Evolutionary conservation across 2,329 filamentous ascomycete genomes (phyloP).

Genomic region (Metarhizium humberi): DNA sequence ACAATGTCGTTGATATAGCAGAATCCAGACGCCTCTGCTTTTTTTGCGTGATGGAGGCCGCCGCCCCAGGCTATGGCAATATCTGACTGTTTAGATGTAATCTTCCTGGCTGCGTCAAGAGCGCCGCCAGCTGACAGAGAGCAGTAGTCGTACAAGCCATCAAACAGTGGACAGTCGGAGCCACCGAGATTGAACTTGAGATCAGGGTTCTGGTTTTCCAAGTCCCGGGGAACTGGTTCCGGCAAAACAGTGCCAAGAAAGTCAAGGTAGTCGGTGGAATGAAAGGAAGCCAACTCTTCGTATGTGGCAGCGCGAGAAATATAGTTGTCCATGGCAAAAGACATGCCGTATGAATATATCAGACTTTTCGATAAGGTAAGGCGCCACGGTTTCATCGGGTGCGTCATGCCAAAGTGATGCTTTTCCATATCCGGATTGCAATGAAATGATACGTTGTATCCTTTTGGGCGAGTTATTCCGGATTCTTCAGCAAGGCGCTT

Average conservation of each 20-base stretch:
- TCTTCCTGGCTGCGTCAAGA: slow-evolving; percentile 81
- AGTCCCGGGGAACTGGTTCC: slow-evolving; percentile 52
- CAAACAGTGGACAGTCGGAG: slow-evolving; percentile 93
- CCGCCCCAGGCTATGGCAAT: slow-evolving; percentile 98
- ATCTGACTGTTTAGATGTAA: slow-evolving; percentile 78
- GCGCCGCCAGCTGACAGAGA: slow-evolving; percentile 87
- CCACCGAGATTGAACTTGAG: slow-evolving; percentile 77
- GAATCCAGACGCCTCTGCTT: slow-evolving; percentile 86
- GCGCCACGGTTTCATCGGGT: slow-evolving; percentile 99
- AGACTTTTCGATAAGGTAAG: slow-evolving; percentile 91
- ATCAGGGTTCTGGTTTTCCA: slow-evolving; percentile 54
- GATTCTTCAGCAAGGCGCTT: slow-evolving; percentile 48
- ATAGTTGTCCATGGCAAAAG: slow-evolving; percentile 94
- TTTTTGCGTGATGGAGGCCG: slow-evolving; percentile 92
- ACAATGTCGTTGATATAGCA: slow-evolving; percentile 99
- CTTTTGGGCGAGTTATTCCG: slow-evolving; percentile 70
- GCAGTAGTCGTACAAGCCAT: slow-evolving; percentile 91
- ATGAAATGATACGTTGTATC: slow-evolving; percentile 90
- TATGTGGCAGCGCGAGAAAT: slow-evolving; percentile 74
- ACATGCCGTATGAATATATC: slow-evolving; percentile 90
- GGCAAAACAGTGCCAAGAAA: slow-evolving; percentile 70
- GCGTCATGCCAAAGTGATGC: slow-evolving; percentile 92
- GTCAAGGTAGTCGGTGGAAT: slow-evolving; percentile 81
- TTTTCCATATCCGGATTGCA: slow-evolving; percentile 91
- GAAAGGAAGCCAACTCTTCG: slow-evolving; percentile 80